Evolutionary conservation across 169 alveolate species (phyloP).

Genomic region (Eimeria sp.): DNA sequence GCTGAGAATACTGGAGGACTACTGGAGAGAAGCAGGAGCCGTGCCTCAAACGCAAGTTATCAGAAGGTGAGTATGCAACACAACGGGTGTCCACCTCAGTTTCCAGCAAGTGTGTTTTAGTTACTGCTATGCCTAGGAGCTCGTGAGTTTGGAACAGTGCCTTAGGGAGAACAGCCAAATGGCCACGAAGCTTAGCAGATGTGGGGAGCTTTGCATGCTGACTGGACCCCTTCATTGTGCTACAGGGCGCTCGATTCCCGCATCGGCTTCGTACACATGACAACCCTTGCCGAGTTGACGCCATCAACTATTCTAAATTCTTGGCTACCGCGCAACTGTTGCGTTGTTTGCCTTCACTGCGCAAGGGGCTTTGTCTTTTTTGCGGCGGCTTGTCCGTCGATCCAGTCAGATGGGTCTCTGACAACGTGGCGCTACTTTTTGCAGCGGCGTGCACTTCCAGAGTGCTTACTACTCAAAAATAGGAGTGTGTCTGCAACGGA

Average conservation of each 20-base stretch:
- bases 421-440: slow-evolving; percentile 45
- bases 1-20: background rate
- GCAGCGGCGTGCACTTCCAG: slow-evolving; percentile 81
- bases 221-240: background rate
- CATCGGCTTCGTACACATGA: slow-evolving; percentile 31
- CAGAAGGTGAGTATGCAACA: slow-evolving; percentile 5
- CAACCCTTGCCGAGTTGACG: slow-evolving; percentile 39
- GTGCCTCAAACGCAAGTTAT: slow-evolving; percentile 36
- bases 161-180: background rate
- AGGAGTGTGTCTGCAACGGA: background rate
- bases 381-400: slow-evolving; percentile 29
- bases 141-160: background rate
- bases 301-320: slow-evolving; percentile 17
- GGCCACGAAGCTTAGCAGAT: background rate
- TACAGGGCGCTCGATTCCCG: slow-evolving; percentile 57
- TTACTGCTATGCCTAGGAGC: background rate
- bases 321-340: slow-evolving; percentile 44
- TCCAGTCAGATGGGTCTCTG: slow-evolving; percentile 41
- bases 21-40: slow-evolving; percentile 50
- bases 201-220: background rate
- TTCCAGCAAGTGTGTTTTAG: background rate
- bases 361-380: slow-evolving; percentile 46
- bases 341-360: slow-evolving; percentile 46
- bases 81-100: background rate
- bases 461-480: slow-evolving; percentile 3